phyloP scores from a whole-genome alignment of 164 flowering plant species.

The Chimonanthus praecox region DNA sequence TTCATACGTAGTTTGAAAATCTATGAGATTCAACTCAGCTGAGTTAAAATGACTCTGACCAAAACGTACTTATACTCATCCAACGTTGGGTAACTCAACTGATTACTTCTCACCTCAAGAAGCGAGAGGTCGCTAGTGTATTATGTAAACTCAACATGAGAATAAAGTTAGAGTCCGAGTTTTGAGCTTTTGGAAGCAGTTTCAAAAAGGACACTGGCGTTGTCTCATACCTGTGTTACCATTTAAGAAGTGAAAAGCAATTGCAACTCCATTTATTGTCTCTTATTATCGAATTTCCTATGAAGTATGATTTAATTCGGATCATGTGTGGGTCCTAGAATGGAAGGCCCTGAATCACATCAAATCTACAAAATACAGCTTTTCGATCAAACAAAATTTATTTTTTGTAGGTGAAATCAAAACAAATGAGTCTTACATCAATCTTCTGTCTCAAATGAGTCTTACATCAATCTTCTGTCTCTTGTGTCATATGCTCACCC shows the following conservation, averaged over 20 bases:
- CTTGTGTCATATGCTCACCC: slow-evolving; percentile 1
- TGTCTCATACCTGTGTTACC: background rate
- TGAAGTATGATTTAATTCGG: background rate
- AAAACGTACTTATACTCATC: background rate
- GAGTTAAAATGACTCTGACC: background rate
- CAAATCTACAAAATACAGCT: background rate
- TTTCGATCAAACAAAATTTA: too few relatives aligned
- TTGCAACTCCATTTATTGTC: background rate
- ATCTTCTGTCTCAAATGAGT: background rate
- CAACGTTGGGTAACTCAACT: too few relatives aligned
- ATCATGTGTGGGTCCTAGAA: background rate
- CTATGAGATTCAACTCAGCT: background rate
- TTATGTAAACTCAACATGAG: background rate
- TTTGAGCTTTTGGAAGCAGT: too few relatives aligned
- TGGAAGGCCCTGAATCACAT: background rate
- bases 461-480: background rate
- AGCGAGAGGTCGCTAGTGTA: background rate
- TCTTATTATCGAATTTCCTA: too few relatives aligned
- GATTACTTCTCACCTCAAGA: too few relatives aligned
- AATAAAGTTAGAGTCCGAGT: background rate
- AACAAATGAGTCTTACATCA: background rate
- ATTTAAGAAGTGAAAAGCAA: background rate
- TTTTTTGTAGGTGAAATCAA: too few relatives aligned
- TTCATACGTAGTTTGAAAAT: background rate
- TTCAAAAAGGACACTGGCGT: too few relatives aligned